Evolutionary conservation across 768 basidiomycete genomes (phyloP).

Genomic region (Heimioporus sp.): DNA sequence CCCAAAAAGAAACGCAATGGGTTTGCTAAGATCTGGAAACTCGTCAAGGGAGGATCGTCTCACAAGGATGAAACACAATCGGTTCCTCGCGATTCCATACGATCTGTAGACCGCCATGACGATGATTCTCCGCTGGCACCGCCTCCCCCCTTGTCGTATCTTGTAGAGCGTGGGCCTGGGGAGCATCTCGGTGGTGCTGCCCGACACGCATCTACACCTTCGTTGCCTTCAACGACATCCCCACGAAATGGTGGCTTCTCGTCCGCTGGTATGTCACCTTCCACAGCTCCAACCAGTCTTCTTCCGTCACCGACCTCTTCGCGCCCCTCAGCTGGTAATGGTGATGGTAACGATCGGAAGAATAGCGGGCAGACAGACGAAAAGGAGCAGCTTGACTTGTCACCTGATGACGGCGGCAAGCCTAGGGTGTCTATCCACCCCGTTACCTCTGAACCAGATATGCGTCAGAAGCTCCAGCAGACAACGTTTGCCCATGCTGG

Average conservation of each 20-base stretch:
- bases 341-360: conserved; percentile 46
- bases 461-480: conserved; percentile 47
- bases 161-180: conserved; percentile 61
- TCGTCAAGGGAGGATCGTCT: conserved; percentile 58
- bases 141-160: conserved; percentile 87
- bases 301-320: conserved; percentile 76
- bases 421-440: conserved; percentile 47
- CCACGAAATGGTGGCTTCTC: conserved; percentile 52
- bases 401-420: conserved; percentile 34
- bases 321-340: conserved; percentile 57
- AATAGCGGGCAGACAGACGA: conserved; percentile 44
- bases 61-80: conserved; percentile 36
- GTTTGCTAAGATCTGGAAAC: conserved; percentile 77
- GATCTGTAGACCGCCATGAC: conserved; percentile 44
- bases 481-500: conserved; percentile 33
- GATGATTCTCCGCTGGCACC: conserved; percentile 82
- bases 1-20: conserved; percentile 79
- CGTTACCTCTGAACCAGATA: conserved; percentile 59
- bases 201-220: conserved; percentile 69
- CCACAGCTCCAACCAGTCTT: conserved; percentile 72
- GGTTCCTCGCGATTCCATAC: conserved; percentile 33
- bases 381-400: conserved; percentile 34
- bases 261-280: conserved; percentile 66
- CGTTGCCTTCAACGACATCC: conserved; percentile 58
- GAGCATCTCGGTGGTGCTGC: conserved; percentile 44